Percentiles rank a stretch among this genome's conserved stretches.
phyloP scores from a whole-genome alignment of 1,139 yeast genomes.

The Pichia sp. region DNA sequence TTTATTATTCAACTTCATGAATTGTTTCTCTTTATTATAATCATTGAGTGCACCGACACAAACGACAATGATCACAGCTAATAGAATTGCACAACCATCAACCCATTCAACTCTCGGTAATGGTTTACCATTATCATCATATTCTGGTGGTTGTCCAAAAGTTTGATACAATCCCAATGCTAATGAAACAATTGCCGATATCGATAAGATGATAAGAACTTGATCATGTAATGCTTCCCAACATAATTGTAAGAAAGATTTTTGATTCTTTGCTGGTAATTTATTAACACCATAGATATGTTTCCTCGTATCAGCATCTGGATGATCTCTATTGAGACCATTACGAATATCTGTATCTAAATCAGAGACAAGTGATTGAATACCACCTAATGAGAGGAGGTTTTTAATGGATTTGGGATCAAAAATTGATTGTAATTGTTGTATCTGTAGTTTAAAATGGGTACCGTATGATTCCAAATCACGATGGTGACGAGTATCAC shows the following conservation, averaged over 20 bases:
- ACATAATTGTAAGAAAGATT: conserved; percentile 61
- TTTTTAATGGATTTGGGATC: conserved; percentile 46
- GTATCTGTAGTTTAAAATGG: conserved; percentile 16
- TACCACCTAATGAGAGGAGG: conserved; percentile 34
- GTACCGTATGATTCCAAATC: conserved; percentile 10
- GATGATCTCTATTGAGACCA: conserved; percentile 39
- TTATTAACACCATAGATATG: conserved; percentile 57
- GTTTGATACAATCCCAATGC: conserved; percentile 91
- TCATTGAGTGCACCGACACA: conserved; percentile 92
- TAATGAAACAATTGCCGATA: conserved; percentile 84
- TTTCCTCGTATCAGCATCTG: conserved; percentile 31
- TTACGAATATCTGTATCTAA: conserved; percentile 34
- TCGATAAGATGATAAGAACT: conserved; percentile 72
- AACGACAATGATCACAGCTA: conserved; percentile 86
- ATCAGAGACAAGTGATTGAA: conserved; percentile 24
- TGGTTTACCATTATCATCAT: conserved; percentile 68
- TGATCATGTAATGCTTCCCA: conserved; percentile 87
- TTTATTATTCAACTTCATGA: conserved; percentile 76
- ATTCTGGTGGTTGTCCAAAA: conserved; percentile 72
- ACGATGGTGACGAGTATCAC: too few relatives aligned
- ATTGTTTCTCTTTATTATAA: conserved; percentile 93
- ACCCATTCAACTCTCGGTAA: conserved; percentile 92
- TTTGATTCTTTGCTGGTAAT: conserved; percentile 63
- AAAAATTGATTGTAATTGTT: conserved; percentile 36
- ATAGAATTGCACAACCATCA: conserved; percentile 95